A percentile compares a stretch with the other conserved stretches of the same genome.
Evolutionary conservation across 129 eudicot genomes (phyloP).

Genomic region (Flaveria robusta): DNA sequence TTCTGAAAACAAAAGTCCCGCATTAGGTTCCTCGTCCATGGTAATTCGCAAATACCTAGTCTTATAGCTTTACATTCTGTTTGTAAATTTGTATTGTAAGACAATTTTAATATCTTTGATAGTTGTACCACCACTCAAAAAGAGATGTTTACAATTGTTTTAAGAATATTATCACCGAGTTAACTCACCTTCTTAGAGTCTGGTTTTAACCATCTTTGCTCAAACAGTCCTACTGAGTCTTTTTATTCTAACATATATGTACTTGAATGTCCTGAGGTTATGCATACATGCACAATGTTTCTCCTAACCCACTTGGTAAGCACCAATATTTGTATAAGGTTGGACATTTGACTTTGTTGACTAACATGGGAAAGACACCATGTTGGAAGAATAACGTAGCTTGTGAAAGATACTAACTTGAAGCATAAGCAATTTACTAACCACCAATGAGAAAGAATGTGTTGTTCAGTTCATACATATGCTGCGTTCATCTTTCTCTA

Average conservation of each 20-base stretch:
- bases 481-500: background rate
- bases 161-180: background rate
- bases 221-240: background rate
- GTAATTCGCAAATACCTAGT: background rate
- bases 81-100: background rate
- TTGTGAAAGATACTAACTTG: slow-evolving; percentile 6
- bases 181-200: slow-evolving; percentile 3
- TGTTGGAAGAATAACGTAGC: background rate
- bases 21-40: background rate
- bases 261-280: slow-evolving; percentile 1
- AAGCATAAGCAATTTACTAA: background rate
- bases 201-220: background rate
- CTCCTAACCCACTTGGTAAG: background rate
- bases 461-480: background rate
- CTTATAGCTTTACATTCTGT: background rate
- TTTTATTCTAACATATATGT: background rate
- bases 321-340: background rate
- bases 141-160: background rate
- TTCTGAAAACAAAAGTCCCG: background rate
- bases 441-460: background rate
- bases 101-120: background rate
- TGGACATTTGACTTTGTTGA: slow-evolving; percentile 7
- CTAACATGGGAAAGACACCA: slow-evolving; percentile 3
- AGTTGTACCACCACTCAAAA: background rate
- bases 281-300: background rate